Evolutionary conservation across 2,329 filamentous ascomycete species (phyloP), one percentile per base, ranked within the genome.

Genomic region (Bretziella fagacearum): DNA sequence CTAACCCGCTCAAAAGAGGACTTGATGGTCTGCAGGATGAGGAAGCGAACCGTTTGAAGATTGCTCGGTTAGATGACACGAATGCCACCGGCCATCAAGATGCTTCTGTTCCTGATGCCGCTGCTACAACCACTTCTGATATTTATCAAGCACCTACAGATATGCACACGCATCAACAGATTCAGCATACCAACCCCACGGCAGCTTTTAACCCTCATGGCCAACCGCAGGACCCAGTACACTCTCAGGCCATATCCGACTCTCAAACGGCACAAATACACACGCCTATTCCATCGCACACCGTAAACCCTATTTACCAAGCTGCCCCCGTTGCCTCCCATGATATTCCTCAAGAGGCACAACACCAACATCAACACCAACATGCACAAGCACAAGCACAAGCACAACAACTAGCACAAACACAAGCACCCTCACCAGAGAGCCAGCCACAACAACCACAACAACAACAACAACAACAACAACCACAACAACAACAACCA

Each of bases 1-100:
- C 60, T 36, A 62, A 60, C 52, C 62, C 64, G 44, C 59, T 65
- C 48, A 68, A 68, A 57, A 58, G 65, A 47, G 56, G 59, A 22
- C 63, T 65, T 41, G 65, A 68, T 53, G 26, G 32, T 4, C 7
- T 6, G 6, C 35, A 44, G 35, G 49, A 48, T 27, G 39, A 50
- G 18, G 26, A 44, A 32, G 32, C 20, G 8, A n/a, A 46, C 17
- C 17, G 37, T 32, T 23, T 51, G 13, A 51, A 51, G 36, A 39
- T 51, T 20, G 45, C 49, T 41, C 45, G 49, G 10, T 30, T 51
- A 17, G 49, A 43, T n/a, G n/a, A n/a, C n/a, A n/a, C n/a, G n/a
- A n/a, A n/a, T n/a, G n/a, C n/a, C n/a, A n/a, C n/a, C n/a, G n/a
- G n/a, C 18, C 40, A 43, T 13, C 8, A 43, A 7, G 35, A 36